phyloP scores from a whole-genome alignment of 1,284 basidiomycete species.

The Papiliotrema terrestris region DNA sequence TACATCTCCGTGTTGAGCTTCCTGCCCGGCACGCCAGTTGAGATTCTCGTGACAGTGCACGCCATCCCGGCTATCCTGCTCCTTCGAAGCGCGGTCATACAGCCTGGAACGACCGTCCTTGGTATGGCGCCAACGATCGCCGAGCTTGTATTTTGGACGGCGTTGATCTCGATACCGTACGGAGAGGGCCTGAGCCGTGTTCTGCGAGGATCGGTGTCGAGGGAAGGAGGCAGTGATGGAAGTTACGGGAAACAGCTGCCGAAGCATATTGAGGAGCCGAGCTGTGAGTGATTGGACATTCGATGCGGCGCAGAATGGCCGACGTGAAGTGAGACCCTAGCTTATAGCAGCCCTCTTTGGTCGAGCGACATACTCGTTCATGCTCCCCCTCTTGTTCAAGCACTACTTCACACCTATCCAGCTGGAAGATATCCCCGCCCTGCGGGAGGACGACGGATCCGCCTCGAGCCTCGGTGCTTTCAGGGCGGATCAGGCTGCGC shows the following conservation, averaged over 20 bases:
- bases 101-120: constrained; percentile 16
- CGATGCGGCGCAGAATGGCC: too few species aligned
- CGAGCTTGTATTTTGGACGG: constrained; percentile 40
- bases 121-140: constrained; percentile 28
- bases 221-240: constrained; percentile 33
- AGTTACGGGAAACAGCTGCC: constrained; percentile 22
- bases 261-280: constrained; percentile 40
- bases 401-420: constrained; percentile 50
- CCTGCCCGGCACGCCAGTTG: constrained; percentile 31
- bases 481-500: constrained; percentile 33
- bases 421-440: constrained; percentile 51
- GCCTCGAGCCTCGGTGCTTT: constrained; percentile 50
- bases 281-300: constrained; percentile 20
- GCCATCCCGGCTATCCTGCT: constrained; percentile 39
- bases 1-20: constrained; percentile 23
- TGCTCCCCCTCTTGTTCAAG: constrained; percentile 49
- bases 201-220: constrained; percentile 32
- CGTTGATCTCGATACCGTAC: constrained; percentile 45
- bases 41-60: constrained; percentile 40
- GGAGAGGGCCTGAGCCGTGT: constrained; percentile 37
- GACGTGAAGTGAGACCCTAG: neutral
- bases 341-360: constrained; percentile 36
- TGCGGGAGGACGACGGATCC: constrained; percentile 54
- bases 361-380: constrained; percentile 47
- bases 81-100: constrained; percentile 34